Conservation (phyloP, 169 alveolate species). For the Eimeria falciformis region DNA sequence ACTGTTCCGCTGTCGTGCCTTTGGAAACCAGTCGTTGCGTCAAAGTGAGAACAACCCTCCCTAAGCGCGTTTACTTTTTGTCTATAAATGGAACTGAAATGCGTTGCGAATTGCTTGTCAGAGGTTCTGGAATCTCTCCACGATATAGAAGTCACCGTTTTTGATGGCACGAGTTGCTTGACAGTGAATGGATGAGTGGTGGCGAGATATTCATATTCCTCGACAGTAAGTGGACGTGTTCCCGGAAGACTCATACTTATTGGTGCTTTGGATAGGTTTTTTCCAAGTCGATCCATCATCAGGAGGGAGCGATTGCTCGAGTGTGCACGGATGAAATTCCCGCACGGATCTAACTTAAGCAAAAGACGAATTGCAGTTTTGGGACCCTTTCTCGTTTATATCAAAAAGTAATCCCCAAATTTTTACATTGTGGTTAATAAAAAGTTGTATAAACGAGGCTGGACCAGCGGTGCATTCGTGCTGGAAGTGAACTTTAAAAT, state of each 20-base stretch:
- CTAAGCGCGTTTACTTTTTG: background rate
- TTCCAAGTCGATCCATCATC: constrained; percentile 12
- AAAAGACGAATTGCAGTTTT: too few relatives aligned
- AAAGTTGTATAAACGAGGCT: too few relatives aligned
- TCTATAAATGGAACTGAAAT: too few relatives aligned
- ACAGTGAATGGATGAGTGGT: constrained; percentile 52
- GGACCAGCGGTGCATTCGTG: too few relatives aligned
- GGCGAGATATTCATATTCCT: constrained; percentile 61
- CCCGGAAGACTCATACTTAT: constrained; percentile 30
- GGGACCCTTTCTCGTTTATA: too few relatives aligned
- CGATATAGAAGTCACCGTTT: background rate
- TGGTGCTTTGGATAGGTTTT: background rate
- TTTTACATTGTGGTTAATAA: too few relatives aligned
- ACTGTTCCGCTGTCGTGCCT: background rate
- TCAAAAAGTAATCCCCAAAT: too few relatives aligned
- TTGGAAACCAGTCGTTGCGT: background rate
- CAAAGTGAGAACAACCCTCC: background rate
- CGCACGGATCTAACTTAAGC: too few relatives aligned
- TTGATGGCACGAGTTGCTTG: constrained; percentile 18
- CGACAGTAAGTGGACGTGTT: constrained; percentile 53
- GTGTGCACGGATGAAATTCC: background rate
- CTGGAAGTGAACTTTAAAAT: too few relatives aligned
- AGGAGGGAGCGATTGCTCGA: constrained; percentile 1
- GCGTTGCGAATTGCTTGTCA: too few relatives aligned
- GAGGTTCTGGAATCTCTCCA: background rate